Conservation (phyloP, 139 green algal species). For the Coelastrella sp. region DNA sequence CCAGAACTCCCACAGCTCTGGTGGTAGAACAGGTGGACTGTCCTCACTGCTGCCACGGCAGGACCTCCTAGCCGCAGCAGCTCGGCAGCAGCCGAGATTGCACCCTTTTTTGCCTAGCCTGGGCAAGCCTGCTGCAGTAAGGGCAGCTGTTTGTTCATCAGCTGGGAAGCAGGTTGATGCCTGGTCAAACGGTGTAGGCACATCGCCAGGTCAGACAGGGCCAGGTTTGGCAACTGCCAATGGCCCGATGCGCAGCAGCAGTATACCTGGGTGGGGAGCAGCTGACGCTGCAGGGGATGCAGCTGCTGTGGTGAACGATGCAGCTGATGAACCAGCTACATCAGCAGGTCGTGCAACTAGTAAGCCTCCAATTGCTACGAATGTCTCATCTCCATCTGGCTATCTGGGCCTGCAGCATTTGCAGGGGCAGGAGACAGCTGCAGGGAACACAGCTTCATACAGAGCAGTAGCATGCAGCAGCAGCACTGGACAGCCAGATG, state of each 20-base stretch:
- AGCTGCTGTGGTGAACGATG: not conserved
- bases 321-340: not conserved
- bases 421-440: slow-evolving; percentile 8
- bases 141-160: too few species aligned
- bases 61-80: not conserved
- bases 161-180: too few species aligned
- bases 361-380: too few species aligned
- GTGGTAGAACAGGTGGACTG: not conserved
- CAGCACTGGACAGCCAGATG: too few species aligned
- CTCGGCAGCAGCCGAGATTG: not conserved
- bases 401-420: not conserved
- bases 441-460: slow-evolving; percentile 17
- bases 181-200: too few species aligned
- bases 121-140: not conserved
- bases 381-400: not conserved
- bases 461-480: too few species aligned
- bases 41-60: not conserved
- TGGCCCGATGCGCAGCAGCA: too few species aligned
- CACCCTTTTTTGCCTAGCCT: slow-evolving; percentile 15
- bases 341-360: not conserved
- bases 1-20: not conserved
- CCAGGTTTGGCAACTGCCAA: too few species aligned
- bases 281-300: not conserved
- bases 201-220: too few species aligned
- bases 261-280: not conserved